Conservation (phyloP, 352 stramenopile species). For the Phytophthora cactorum region DNA sequence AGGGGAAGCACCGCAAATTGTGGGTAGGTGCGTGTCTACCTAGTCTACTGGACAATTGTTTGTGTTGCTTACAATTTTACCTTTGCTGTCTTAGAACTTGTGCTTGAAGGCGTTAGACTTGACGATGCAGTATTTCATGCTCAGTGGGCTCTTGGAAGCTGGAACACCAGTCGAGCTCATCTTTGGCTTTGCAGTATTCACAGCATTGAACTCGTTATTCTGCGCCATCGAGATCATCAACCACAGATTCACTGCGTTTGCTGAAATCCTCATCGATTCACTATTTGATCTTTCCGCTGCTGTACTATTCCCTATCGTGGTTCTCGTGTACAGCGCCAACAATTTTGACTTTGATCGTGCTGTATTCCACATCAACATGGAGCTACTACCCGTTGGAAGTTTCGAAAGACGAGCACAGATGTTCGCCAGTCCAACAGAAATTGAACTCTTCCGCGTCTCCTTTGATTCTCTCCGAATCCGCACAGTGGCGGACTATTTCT, state of each 20-base stretch:
- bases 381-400: constrained; percentile 28
- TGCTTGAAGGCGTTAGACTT: constrained; percentile 43
- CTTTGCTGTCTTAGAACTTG: constrained; percentile 32
- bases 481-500: constrained; percentile 29
- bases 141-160: constrained; percentile 35
- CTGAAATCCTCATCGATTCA: constrained; percentile 45
- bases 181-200: constrained; percentile 26
- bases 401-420: constrained; percentile 45
- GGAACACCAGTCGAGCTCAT: constrained; percentile 34
- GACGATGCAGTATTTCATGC: constrained; percentile 33
- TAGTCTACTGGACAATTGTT: neutral
- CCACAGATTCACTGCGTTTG: constrained; percentile 29
- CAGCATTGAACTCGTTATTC: constrained; percentile 30
- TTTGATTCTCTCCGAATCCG: constrained; percentile 49
- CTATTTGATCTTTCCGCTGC: constrained; percentile 44
- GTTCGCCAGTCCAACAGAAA: constrained; percentile 33
- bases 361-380: constrained; percentile 31
- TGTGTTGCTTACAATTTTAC: neutral
- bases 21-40: constrained; percentile 33
- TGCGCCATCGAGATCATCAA: constrained; percentile 32
- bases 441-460: constrained; percentile 33
- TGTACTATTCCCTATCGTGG: constrained; percentile 34
- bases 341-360: constrained; percentile 40
- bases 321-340: constrained; percentile 31
- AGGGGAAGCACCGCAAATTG: constrained; percentile 39